These are phyloP conservation scores for Rhizopus microsporus DNA, from an alignment of 371 early-diverging fungal species.

Conservation along the genomic window DNA sequence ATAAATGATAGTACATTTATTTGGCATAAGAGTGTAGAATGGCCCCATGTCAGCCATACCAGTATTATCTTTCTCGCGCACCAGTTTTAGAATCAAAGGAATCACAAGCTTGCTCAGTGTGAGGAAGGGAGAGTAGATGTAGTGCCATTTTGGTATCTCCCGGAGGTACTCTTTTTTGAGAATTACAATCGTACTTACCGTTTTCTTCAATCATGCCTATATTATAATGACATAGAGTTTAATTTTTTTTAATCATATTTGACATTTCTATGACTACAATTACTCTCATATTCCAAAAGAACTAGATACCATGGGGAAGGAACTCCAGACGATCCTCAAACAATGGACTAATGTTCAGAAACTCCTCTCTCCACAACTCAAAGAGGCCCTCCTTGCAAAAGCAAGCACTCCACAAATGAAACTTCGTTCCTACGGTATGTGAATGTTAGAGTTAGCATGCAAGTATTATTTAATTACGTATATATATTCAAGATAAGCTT, in stretches of 20 bases:
- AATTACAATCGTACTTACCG: conserved; percentile 7
- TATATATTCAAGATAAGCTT: too few species aligned
- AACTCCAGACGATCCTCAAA: conserved; percentile 8
- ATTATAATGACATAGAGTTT: conserved; percentile 8
- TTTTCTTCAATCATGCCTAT: conserved; percentile 3
- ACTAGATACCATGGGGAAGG: conserved; percentile 1
- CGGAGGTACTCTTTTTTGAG: conserved; percentile 6
- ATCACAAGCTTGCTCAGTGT: conserved; percentile 10
- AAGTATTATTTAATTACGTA: too few species aligned
- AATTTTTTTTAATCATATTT: conserved; percentile 10
- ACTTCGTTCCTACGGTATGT: not conserved
- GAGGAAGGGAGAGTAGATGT: conserved; percentile 6
- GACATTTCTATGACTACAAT: conserved; percentile 5
- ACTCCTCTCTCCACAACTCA: conserved; percentile 5
- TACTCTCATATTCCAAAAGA: conserved; percentile 11
- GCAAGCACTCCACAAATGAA: conserved; percentile 3
- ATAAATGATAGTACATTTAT: not conserved
- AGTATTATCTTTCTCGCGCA: conserved; percentile 9
- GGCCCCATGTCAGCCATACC: conserved; percentile 5
- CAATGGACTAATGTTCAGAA: not conserved
- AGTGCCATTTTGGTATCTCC: conserved; percentile 13
- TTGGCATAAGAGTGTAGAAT: conserved; percentile 4
- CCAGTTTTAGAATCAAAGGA: conserved; percentile 10
- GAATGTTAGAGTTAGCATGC: too few species aligned
- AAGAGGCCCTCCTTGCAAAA: not conserved